Evolutionary conservation across 1,284 basidiomycete genomes (phyloP).

Genomic region (Cystobasidium sp.): DNA sequence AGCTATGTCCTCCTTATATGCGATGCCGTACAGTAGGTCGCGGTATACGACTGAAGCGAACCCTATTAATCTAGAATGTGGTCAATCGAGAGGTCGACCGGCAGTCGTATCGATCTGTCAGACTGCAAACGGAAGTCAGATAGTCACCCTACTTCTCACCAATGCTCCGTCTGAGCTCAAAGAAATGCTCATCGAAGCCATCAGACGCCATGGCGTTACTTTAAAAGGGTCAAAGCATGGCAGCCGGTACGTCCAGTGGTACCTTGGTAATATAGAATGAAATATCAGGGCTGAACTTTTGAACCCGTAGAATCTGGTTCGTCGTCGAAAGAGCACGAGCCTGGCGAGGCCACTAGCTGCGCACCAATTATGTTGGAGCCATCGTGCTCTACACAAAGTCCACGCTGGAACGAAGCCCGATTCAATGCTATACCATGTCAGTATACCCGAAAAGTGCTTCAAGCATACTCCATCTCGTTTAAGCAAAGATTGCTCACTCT

Average conservation of each 20-base stretch:
- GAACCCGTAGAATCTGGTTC: slow-evolving; percentile 33
- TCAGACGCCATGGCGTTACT: slow-evolving; percentile 41
- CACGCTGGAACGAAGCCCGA: background rate
- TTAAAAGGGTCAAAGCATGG: slow-evolving; percentile 42
- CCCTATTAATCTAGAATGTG: background rate
- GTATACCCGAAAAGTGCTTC: too few relatives aligned
- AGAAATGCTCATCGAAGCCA: slow-evolving; percentile 42
- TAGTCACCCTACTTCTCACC: slow-evolving; percentile 41
- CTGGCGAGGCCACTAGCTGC: slow-evolving; percentile 14
- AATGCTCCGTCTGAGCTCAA: slow-evolving; percentile 36
- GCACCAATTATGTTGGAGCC: background rate
- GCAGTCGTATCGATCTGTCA: slow-evolving; percentile 38
- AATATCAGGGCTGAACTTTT: background rate
- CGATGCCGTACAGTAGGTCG: slow-evolving; percentile 24
- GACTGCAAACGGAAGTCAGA: slow-evolving; percentile 42
- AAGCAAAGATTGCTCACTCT: too few relatives aligned
- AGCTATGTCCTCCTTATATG: slow-evolving; percentile 32
- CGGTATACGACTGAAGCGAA: too few relatives aligned
- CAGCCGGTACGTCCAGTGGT: slow-evolving; percentile 3
- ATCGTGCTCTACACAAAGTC: background rate
- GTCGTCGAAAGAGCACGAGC: slow-evolving; percentile 39
- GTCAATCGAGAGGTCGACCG: slow-evolving; percentile 21
- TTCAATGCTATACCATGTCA: too few relatives aligned
- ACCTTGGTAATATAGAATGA: background rate
- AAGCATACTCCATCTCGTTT: too few relatives aligned